Percentiles rank a stretch among this genome's conserved stretches.
phyloP scores from a whole-genome alignment of 805 yeast species.

The Zygoascus biomembranicola region DNA sequence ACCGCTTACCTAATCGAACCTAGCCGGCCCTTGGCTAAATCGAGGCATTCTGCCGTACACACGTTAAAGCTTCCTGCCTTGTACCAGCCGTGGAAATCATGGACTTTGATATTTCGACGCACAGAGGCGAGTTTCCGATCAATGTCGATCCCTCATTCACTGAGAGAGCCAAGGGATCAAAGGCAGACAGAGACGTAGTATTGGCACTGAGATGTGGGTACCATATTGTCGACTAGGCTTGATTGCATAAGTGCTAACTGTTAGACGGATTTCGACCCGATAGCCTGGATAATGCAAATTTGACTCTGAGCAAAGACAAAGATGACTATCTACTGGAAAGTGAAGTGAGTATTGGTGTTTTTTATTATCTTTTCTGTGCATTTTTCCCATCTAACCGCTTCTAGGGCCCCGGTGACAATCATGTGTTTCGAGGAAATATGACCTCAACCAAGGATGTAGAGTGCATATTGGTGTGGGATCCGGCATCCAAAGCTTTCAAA shows the following conservation, averaged over 20 bases:
- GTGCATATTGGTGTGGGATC: constrained; percentile 75
- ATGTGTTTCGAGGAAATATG: constrained; percentile 21
- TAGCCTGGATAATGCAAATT: constrained; percentile 12
- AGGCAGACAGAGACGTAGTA: not conserved
- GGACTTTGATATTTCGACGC: constrained; percentile 3
- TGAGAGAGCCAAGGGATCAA: not conserved
- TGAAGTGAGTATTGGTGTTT: not conserved
- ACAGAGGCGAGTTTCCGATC: constrained; percentile 8
- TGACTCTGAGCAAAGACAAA: constrained; percentile 13
- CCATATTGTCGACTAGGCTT: not conserved
- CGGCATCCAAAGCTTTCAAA: constrained; percentile 32
- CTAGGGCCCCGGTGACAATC: constrained; percentile 8
- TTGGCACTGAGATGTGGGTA: constrained; percentile 8
- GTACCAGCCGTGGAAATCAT: not conserved
- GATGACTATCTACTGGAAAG: constrained; percentile 16
- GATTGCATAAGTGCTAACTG: not conserved
- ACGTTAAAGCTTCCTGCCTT: too few relatives aligned
- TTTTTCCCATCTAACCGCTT: not conserved
- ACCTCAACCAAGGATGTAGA: constrained; percentile 33
- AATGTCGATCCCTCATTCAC: constrained; percentile 3
- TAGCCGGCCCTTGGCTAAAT: too few relatives aligned
- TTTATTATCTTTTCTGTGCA: not conserved
- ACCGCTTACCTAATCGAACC: too few relatives aligned
- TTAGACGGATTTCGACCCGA: constrained; percentile 20
- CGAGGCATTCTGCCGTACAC: too few relatives aligned